phyloP scores from a whole-genome alignment of 2,329 filamentous ascomycete genomes.

The Pseudogymnoascus sp. region DNA sequence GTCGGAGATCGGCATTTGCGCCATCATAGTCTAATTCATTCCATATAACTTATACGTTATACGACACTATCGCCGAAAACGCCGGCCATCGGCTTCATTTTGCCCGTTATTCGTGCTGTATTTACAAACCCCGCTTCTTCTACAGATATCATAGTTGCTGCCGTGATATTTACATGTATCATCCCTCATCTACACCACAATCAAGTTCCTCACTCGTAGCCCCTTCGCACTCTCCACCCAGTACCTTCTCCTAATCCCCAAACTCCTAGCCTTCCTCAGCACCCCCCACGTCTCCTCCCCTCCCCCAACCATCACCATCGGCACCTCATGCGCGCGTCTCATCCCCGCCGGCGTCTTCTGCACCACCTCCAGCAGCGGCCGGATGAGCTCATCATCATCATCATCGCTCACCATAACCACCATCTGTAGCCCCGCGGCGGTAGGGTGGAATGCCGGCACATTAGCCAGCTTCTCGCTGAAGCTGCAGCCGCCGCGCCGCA shows the following conservation, averaged over 20 bases:
- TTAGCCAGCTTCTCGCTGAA: constrained; percentile 77
- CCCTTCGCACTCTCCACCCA: constrained; percentile 69
- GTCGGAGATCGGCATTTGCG: not conserved
- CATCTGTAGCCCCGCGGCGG: constrained; percentile 57
- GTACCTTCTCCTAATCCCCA: constrained; percentile 73
- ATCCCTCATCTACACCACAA: constrained; percentile 39
- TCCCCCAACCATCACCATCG: constrained; percentile 75
- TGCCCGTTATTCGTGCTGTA: not conserved
- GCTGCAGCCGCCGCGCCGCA: constrained; percentile 73
- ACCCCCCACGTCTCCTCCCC: constrained; percentile 56
- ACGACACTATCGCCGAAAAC: not conserved
- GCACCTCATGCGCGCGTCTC: constrained; percentile 50
- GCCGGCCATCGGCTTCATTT: not conserved
- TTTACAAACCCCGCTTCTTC: not conserved
- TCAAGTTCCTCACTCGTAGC: constrained; percentile 66
- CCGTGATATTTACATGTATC: not conserved
- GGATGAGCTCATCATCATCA: constrained; percentile 26
- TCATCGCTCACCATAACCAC: constrained; percentile 67
- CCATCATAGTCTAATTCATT: not conserved
- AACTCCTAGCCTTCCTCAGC: constrained; percentile 51
- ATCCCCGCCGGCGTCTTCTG: constrained; percentile 42
- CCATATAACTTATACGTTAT: not conserved
- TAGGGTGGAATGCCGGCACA: constrained; percentile 68
- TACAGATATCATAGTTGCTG: constrained; percentile 4
- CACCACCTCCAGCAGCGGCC: constrained; percentile 65